These are phyloP conservation scores for Cymbopogon citratus DNA, from an alignment of 176 grass and related monocot genomes.

Conservation along the genomic window DNA sequence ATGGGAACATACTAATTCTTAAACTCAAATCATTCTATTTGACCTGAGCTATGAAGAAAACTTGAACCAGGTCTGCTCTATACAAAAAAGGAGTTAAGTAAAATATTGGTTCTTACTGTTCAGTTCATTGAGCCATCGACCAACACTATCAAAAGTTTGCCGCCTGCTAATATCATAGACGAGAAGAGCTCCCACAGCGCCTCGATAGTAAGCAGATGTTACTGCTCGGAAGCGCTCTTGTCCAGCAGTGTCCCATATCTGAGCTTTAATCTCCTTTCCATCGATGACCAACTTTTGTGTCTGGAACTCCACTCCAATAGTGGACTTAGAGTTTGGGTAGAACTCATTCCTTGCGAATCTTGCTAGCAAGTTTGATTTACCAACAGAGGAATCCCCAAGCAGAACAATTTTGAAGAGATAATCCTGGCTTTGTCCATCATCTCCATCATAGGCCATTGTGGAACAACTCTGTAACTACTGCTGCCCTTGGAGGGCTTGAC, in stretches of 20 bases:
- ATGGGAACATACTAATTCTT: background rate
- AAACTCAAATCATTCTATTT: background rate
- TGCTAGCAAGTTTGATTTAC: conserved; percentile 70
- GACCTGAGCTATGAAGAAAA: background rate
- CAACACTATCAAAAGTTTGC: conserved; percentile 61
- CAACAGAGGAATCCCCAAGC: conserved; percentile 59
- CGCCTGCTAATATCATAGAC: conserved; percentile 62
- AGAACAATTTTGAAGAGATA: conserved; percentile 69
- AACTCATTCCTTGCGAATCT: conserved; percentile 63
- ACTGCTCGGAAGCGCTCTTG: conserved; percentile 71
- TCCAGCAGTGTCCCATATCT: conserved; percentile 77
- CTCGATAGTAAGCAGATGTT: conserved; percentile 64
- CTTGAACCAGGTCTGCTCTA: background rate
- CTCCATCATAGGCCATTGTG: conserved; percentile 51
- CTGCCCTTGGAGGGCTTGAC: background rate
- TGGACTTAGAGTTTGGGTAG: conserved; percentile 61
- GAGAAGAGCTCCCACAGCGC: conserved; percentile 62
- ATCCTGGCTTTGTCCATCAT: conserved; percentile 53
- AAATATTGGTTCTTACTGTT: conserved; percentile 36
- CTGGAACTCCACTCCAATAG: conserved; percentile 69
- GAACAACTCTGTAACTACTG: background rate
- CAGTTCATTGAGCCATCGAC: conserved; percentile 65
- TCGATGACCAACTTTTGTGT: conserved; percentile 64
- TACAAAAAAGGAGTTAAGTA: background rate
- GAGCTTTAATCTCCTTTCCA: conserved; percentile 77